phyloP scores from a whole-genome alignment of 495 filamentous ascomycete genomes.

The Daldinia childiae region DNA sequence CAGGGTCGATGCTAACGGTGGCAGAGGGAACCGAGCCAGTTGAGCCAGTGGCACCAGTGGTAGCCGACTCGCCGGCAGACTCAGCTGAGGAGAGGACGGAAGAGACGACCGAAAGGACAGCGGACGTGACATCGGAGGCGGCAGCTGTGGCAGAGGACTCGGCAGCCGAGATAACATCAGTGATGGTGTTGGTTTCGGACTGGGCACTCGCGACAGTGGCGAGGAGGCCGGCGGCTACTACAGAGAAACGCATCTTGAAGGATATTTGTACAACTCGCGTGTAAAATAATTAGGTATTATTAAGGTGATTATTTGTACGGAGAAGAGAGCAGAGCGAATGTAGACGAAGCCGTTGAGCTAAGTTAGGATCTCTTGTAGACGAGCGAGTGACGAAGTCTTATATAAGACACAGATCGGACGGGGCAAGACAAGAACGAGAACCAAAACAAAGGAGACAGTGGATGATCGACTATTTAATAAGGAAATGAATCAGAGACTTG shows the following conservation, averaged over 20 bases:
- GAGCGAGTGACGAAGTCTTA: conserved; percentile 41
- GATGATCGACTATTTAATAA: conserved; percentile 38
- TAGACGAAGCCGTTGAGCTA: conserved; percentile 18
- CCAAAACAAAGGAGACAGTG: conserved; percentile 34
- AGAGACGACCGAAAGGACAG: conserved; percentile 12
- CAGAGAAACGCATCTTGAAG: conserved; percentile 56
- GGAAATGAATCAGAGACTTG: conserved; percentile 40
- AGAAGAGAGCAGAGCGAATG: conserved; percentile 23
- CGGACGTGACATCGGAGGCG: conserved; percentile 14
- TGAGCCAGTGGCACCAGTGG: conserved; percentile 5
- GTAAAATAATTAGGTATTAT: conserved; percentile 4
- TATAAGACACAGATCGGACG: conserved; percentile 26
- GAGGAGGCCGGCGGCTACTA: conserved; percentile 53
- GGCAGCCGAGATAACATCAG: not conserved
- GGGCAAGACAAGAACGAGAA: conserved; percentile 26
- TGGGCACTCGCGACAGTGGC: conserved; percentile 49
- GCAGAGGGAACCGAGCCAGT: conserved; percentile 25
- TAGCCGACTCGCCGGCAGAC: conserved; percentile 1
- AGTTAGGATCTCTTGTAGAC: not conserved
- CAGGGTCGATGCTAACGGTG: conserved; percentile 39
- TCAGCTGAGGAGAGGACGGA: conserved; percentile 19
- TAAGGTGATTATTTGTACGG: conserved; percentile 17
- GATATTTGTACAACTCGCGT: conserved; percentile 1
- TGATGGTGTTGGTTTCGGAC: conserved; percentile 34
- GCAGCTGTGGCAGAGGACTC: not conserved